Base-by-base conservation (phyloP, 371 early-diverging fungal species). In the Mitosporidium daphniae region DNA sequence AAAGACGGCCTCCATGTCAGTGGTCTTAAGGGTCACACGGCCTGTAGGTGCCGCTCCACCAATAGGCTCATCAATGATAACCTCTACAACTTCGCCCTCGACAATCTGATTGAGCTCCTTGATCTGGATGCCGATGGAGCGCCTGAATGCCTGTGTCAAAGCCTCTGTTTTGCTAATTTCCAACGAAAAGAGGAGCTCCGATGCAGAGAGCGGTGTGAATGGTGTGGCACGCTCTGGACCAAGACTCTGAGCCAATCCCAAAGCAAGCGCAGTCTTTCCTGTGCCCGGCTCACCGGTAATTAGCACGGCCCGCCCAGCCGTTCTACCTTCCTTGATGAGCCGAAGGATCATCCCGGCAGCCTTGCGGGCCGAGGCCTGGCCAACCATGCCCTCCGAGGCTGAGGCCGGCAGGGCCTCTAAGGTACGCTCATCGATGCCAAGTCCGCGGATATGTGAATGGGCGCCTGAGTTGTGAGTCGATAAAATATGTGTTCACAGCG, bases 1-100 rank as follows among this genome's bases (percentile, higher is more conserved):
- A 44, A 89, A 95, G 24, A 82, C 63, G 11, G 95, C 89, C 47
- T 98, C 99, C 91, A 94, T 91, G 29, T 98, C 95, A 13, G 82
- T 82, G 11, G 99, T 98, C 48, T 94, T 95, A 17, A 95, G 41
- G 22, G 78, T 75, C 29, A 98, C 45, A 42, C 86, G 84, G n/a
- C 82, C 80, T 0, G 74, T 65, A 47, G 75, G 66, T 25, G 68
- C 61, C 3, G 56, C 53, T 3, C 73, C 73, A 3, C 73, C 71
- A 22, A 62, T 59, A n/a, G 67, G 61, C 28, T 78, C 54, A 36
- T 86, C 91, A 33, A 82, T 62, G 37, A 74, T 71, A 21, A 94
- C 69, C 42, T 94, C 86, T 5, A 89, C 86, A 6, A 98, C 86
- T 49, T 98, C 95, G 27, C 95, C 99, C 46, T 94, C 93, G 31